phyloP scores from a whole-genome alignment of 2,329 filamentous ascomycete genomes.

The Ophiostoma triangulosporum region DNA sequence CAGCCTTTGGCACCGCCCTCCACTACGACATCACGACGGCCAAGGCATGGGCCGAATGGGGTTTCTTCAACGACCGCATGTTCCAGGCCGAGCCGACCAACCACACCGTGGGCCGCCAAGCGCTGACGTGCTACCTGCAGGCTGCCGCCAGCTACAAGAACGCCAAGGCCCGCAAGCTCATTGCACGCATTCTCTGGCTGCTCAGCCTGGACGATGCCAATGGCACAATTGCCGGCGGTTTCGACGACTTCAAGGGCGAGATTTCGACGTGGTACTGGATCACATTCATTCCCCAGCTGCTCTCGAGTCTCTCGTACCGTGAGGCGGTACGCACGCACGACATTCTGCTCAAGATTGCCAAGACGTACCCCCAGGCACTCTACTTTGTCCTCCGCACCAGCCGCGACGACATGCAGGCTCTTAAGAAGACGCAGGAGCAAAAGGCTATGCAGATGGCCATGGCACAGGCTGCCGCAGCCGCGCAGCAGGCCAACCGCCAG shows the following conservation, averaged over 20 bases:
- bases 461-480: constrained; percentile 7
- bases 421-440: constrained; percentile 77
- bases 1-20: constrained; percentile 85
- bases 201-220: constrained; percentile 85
- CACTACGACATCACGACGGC: constrained; percentile 93
- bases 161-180: constrained; percentile 84
- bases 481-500: constrained; percentile 5
- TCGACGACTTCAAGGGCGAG: constrained; percentile 94
- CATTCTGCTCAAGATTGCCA: constrained; percentile 85
- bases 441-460: constrained; percentile 31
- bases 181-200: constrained; percentile 88
- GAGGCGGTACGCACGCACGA: constrained; percentile 78
- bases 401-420: constrained; percentile 81
- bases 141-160: constrained; percentile 95
- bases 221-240: constrained; percentile 69
- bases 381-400: constrained; percentile 94
- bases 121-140: constrained; percentile 90
- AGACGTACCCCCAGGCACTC: constrained; percentile 85
- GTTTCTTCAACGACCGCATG: constrained; percentile 90
- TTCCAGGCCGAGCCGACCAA: constrained; percentile 85
- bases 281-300: constrained; percentile 91
- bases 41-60: constrained; percentile 99
- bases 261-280: constrained; percentile 99
- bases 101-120: constrained; percentile 73
- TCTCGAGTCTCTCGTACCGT: constrained; percentile 81